A percentile compares a stretch with the other conserved stretches of the same genome.
Conservation (phyloP, 2,329 filamentous ascomycete species). For the Dothiorella sarmentorum region DNA sequence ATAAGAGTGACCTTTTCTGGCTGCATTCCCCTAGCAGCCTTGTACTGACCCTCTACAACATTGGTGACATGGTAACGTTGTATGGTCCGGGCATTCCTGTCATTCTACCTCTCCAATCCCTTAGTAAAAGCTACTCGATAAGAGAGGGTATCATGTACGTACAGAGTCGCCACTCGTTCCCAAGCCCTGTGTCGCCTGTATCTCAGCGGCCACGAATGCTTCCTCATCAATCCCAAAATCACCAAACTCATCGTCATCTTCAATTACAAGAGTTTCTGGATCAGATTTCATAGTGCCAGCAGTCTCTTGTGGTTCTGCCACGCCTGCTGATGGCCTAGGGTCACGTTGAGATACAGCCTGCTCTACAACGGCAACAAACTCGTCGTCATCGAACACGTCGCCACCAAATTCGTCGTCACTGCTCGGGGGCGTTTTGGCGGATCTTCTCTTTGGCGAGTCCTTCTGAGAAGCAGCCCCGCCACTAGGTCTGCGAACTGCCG, state of each 20-base stretch:
- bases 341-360: conserved; percentile 53
- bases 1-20: conserved; percentile 65
- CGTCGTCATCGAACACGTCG: conserved; percentile 52
- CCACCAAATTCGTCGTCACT: conserved; percentile 48
- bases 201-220: conserved; percentile 61
- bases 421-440: neutral
- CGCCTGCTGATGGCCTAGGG: conserved; percentile 10
- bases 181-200: conserved; percentile 67
- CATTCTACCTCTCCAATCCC: conserved; percentile 61
- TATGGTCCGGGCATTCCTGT: conserved; percentile 61
- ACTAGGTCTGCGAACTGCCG: neutral
- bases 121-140: conserved; percentile 54
- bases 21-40: conserved; percentile 57
- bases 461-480: neutral
- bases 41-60: conserved; percentile 67
- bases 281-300: neutral
- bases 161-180: conserved; percentile 35
- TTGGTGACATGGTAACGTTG: conserved; percentile 82
- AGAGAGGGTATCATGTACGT: conserved; percentile 5
- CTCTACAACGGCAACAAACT: neutral
- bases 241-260: conserved; percentile 71
- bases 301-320: neutral
- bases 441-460: too few relatives aligned
- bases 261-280: conserved; percentile 22
- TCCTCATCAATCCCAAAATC: conserved; percentile 70